A percentile compares a stretch with the other conserved stretches of the same genome.
These are phyloP conservation scores for Geotrichum klebahnii DNA, from an alignment of 1,139 yeast genomes.

Conservation along the genomic window DNA sequence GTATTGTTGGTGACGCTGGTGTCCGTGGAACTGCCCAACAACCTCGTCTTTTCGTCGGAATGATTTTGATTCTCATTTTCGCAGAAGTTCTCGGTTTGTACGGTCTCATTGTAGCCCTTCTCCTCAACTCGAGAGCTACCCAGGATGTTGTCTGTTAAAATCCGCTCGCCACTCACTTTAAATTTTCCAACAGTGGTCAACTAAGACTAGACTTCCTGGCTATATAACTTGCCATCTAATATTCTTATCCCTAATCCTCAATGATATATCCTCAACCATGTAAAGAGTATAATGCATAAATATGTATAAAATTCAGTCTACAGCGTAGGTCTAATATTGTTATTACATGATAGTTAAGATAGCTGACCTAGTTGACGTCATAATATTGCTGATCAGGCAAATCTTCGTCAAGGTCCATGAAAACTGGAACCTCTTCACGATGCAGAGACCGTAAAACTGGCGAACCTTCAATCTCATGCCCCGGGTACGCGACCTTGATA, in stretches of 20 bases:
- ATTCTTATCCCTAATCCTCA: neutral
- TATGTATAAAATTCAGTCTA: no score
- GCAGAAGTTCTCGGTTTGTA: conserved; percentile 96
- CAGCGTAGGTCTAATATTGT: neutral
- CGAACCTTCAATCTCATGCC: conserved; percentile 1
- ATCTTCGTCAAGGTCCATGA: conserved; percentile 10
- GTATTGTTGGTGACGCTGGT: conserved; percentile 98
- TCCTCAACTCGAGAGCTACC: conserved; percentile 91
- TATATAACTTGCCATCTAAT: no score
- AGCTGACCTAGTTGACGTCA: conserved; percentile 17
- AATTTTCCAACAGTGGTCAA: no score
- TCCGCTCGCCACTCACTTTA: no score
- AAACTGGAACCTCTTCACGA: conserved; percentile 7
- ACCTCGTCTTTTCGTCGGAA: conserved; percentile 83
- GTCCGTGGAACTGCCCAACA: conserved; percentile 95
- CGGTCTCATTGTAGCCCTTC: conserved; percentile 89
- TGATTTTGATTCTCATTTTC: conserved; percentile 89
- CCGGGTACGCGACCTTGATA: neutral
- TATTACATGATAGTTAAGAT: no score
- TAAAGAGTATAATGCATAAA: no score
- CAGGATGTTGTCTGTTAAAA: conserved; percentile 81
- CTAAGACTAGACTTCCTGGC: no score
- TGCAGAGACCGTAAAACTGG: conserved; percentile 3
- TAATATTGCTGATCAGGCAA: conserved; percentile 12
- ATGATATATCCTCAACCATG: neutral